phyloP scores from a whole-genome alignment of 495 filamentous ascomycete genomes.

The Penicillium daleae region DNA sequence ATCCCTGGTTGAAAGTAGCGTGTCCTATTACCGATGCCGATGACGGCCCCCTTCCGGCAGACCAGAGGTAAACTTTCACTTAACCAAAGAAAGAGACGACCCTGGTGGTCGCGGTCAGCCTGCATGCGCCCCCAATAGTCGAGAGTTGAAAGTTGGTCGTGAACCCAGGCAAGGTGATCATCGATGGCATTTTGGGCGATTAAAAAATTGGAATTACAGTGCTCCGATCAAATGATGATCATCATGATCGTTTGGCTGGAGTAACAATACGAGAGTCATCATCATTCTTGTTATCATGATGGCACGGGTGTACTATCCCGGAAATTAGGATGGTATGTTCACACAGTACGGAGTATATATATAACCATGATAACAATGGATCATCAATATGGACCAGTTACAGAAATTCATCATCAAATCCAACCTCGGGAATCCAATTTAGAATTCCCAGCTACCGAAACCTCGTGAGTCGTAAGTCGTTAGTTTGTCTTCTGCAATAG shows the following conservation, averaged over 20 bases:
- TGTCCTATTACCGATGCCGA: constrained; percentile 9
- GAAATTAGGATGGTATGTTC: background rate
- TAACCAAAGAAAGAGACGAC: constrained; percentile 19
- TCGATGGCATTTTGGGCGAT: constrained; percentile 16
- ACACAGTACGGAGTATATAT: background rate
- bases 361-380: background rate
- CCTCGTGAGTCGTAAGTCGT: background rate
- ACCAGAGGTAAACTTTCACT: background rate
- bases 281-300: background rate
- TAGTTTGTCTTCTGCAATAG: background rate
- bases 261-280: background rate
- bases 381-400: background rate
- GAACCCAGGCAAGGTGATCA: constrained; percentile 21
- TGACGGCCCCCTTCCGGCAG: constrained; percentile 11
- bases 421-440: background rate
- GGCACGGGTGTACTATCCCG: background rate
- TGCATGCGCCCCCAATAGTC: constrained; percentile 35
- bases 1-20: background rate
- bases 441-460: background rate
- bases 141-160: constrained; percentile 28
- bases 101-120: constrained; percentile 26
- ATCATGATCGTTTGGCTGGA: background rate
- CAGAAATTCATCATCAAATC: background rate
- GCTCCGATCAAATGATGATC: background rate
- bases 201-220: background rate